Evolutionary conservation across 306 rosid species (phyloP).

Genomic region (Trichosanthes truncata): DNA sequence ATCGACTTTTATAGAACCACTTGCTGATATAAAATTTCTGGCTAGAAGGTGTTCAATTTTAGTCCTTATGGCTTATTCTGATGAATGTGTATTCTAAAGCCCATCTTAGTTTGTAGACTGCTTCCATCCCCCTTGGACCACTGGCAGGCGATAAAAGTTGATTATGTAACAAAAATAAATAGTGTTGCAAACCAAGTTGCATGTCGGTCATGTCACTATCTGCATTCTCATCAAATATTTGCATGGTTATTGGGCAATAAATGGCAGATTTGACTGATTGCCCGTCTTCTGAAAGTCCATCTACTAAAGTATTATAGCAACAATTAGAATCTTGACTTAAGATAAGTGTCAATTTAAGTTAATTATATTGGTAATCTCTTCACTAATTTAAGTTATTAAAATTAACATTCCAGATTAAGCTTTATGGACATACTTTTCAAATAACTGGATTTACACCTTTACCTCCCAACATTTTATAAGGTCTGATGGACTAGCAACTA

Average conservation of each 20-base stretch:
- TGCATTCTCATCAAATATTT: neutral
- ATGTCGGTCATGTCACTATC: neutral
- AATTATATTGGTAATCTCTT: too few species aligned
- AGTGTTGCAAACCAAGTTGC: neutral
- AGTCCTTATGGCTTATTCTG: neutral
- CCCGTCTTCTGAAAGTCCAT: too few species aligned
- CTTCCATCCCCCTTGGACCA: neutral
- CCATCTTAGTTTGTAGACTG: neutral
- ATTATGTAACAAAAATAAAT: neutral
- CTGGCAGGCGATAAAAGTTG: neutral
- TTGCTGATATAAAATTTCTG: neutral
- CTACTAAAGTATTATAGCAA: too few species aligned
- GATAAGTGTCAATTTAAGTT: too few species aligned
- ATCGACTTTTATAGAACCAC: neutral
- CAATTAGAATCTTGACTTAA: too few species aligned
- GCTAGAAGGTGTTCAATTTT: neutral
- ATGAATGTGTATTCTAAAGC: neutral
- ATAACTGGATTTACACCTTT: too few species aligned
- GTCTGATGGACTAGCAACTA: too few species aligned
- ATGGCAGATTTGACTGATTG: neutral
- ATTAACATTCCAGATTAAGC: too few species aligned
- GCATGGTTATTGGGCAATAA: neutral
- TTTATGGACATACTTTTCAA: too few species aligned
- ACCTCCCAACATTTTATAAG: too few species aligned
- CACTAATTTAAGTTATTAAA: too few species aligned